Evolutionary conservation across 192 early-diverging fungal genomes (phyloP).

Genomic region (Lunasporangiospora selenospora): DNA sequence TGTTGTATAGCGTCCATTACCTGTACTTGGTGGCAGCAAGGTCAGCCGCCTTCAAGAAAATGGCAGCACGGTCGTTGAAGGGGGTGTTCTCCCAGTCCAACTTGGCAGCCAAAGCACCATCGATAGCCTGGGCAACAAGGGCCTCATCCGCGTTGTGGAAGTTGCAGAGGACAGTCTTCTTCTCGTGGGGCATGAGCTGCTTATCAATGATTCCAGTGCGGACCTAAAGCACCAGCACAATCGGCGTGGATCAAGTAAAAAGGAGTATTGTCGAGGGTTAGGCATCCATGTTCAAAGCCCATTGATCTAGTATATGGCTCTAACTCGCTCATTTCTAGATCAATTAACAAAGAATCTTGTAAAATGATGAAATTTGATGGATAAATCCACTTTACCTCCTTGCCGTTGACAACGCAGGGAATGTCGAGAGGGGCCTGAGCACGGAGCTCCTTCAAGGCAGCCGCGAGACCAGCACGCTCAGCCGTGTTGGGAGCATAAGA

Average conservation of each 20-base stretch:
- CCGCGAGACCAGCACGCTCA: slow-evolving; percentile 76
- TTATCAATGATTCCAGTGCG: slow-evolving; percentile 65
- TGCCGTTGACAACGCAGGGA: slow-evolving; percentile 86
- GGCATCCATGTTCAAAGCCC: background rate
- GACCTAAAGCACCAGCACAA: slow-evolving; percentile 29
- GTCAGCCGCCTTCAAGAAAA: slow-evolving; percentile 99
- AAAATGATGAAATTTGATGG: too few relatives aligned
- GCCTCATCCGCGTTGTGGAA: slow-evolving; percentile 85
- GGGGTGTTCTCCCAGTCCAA: slow-evolving; percentile 91
- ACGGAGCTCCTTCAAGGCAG: slow-evolving; percentile 80
- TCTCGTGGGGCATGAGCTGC: slow-evolving; percentile 87
- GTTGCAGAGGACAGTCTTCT: slow-evolving; percentile 78
- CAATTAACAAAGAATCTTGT: too few relatives aligned
- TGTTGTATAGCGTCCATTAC: slow-evolving; percentile 49
- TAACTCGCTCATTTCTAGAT: background rate
- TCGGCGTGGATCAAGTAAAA: background rate
- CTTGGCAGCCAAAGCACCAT: slow-evolving; percentile 85
- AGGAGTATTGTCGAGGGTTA: background rate
- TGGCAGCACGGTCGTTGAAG: slow-evolving; percentile 91
- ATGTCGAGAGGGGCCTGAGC: slow-evolving; percentile 73
- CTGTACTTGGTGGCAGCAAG: slow-evolving; percentile 89
- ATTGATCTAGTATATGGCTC: background rate
- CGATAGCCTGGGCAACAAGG: slow-evolving; percentile 82
- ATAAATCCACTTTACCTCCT: slow-evolving; percentile 62
- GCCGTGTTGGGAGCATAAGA: slow-evolving; percentile 77